Evolutionary conservation across 352 stramenopile species (phyloP).

Genomic region (Thalassiosira ordinaria): DNA sequence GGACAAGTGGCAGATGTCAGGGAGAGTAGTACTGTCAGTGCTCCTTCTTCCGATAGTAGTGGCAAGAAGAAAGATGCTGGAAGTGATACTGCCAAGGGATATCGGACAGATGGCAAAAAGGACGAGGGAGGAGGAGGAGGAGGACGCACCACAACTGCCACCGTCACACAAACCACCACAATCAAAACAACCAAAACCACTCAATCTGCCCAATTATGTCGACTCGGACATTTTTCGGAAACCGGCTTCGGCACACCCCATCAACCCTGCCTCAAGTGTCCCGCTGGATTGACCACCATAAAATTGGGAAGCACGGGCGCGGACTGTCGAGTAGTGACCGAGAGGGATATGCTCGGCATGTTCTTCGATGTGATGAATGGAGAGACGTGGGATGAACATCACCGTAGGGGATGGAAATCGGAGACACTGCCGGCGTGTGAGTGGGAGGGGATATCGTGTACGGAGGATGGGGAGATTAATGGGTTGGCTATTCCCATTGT

Average conservation of each 20-base stretch:
- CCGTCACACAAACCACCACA: no score
- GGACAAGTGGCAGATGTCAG: no score
- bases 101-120: no score
- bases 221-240: not conserved
- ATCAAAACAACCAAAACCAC: no score
- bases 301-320: slow-evolving; percentile 47
- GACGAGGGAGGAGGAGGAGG: not conserved
- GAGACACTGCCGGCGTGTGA: slow-evolving; percentile 20
- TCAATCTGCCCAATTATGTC: not conserved
- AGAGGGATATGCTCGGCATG: slow-evolving; percentile 68
- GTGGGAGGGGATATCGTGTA: slow-evolving; percentile 40
- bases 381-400: slow-evolving; percentile 33
- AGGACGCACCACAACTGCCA: not conserved
- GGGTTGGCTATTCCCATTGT: slow-evolving; percentile 27
- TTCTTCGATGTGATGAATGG: slow-evolving; percentile 69
- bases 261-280: slow-evolving; percentile 59
- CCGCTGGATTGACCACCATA: slow-evolving; percentile 53
- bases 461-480: slow-evolving; percentile 29
- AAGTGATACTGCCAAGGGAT: no score
- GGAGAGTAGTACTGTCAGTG: no score
- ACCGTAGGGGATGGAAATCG: slow-evolving; percentile 38
- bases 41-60: no score
- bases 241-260: not conserved
- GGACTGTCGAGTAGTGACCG: slow-evolving; percentile 53
- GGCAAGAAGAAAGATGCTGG: no score